phyloP scores from a whole-genome alignment of 176 grass and related monocot genomes.

The Zoysia japonica region DNA sequence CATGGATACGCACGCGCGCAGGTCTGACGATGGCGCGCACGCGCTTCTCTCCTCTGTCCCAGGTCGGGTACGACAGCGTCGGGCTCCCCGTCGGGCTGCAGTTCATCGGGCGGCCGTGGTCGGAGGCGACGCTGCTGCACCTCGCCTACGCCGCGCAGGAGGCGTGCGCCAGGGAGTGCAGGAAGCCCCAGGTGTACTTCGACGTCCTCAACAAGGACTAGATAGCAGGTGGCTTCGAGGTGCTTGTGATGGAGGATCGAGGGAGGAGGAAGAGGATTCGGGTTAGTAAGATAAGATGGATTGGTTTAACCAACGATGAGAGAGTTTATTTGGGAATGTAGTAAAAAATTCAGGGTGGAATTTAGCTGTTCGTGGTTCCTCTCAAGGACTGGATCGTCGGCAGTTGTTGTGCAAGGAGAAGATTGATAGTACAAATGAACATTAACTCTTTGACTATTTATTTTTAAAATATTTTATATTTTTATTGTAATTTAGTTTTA shows the following conservation, averaged over 20 bases:
- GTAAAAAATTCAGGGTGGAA: neutral
- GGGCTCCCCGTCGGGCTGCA: conserved; percentile 85
- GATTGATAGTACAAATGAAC: neutral
- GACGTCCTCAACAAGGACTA: conserved; percentile 59
- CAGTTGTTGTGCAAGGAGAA: neutral
- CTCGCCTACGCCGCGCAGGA: conserved; percentile 68
- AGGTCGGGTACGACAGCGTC: conserved; percentile 67
- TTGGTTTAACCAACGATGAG: neutral
- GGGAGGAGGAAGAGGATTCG: neutral
- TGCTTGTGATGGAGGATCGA: neutral
- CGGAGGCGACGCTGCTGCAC: conserved; percentile 85
- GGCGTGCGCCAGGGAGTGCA: conserved; percentile 46
- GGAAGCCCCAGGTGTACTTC: conserved; percentile 63
- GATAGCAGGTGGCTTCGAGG: neutral
- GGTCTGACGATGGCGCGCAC: no score
- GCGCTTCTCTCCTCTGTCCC: no score
- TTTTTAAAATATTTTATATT: no score
- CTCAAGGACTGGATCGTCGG: neutral
- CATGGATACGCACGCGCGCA: neutral
- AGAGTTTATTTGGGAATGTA: neutral
- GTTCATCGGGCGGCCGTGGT: conserved; percentile 84
- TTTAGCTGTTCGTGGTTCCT: neutral
- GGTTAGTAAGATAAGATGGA: neutral
- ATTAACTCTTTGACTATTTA: no score
- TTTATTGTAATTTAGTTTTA: no score